phyloP scores from a whole-genome alignment of 1,284 basidiomycete genomes.

The Pseudozyma hubeiensis region DNA sequence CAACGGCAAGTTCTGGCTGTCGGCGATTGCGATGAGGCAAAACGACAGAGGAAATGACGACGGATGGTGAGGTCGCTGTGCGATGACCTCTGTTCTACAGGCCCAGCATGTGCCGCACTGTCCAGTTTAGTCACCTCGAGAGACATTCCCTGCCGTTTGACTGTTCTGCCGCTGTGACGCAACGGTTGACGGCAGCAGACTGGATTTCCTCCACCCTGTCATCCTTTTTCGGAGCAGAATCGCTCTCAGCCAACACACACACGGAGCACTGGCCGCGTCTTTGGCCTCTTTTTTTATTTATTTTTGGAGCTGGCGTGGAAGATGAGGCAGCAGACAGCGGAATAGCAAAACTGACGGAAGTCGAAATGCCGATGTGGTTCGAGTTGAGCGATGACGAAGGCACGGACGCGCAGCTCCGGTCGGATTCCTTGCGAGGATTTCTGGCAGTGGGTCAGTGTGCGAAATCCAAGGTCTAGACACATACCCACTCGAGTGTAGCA shows the following conservation, averaged over 20 bases:
- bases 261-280: constrained; percentile 15
- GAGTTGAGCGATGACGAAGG: constrained; percentile 24
- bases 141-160: too few relatives aligned
- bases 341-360: constrained; percentile 4
- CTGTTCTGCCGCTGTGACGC: constrained; percentile 8
- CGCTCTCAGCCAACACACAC: too few relatives aligned
- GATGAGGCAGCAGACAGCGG: background rate
- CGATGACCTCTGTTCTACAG: background rate
- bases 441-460: too few relatives aligned
- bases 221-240: background rate
- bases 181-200: background rate
- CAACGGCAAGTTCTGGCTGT: background rate
- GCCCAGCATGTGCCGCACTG: too few relatives aligned
- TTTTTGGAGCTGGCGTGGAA: background rate
- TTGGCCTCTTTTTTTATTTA: background rate
- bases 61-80: constrained; percentile 1
- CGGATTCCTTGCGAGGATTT: background rate
- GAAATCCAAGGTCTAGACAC: too few relatives aligned
- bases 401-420: constrained; percentile 14
- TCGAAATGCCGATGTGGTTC: constrained; percentile 21
- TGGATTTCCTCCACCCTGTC: constrained; percentile 4
- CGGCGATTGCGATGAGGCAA: background rate
- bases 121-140: too few relatives aligned
- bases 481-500: too few relatives aligned
- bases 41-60: background rate